phyloP scores from a whole-genome alignment of 2,329 filamentous ascomycete species.

The Onygenales sp. region DNA sequence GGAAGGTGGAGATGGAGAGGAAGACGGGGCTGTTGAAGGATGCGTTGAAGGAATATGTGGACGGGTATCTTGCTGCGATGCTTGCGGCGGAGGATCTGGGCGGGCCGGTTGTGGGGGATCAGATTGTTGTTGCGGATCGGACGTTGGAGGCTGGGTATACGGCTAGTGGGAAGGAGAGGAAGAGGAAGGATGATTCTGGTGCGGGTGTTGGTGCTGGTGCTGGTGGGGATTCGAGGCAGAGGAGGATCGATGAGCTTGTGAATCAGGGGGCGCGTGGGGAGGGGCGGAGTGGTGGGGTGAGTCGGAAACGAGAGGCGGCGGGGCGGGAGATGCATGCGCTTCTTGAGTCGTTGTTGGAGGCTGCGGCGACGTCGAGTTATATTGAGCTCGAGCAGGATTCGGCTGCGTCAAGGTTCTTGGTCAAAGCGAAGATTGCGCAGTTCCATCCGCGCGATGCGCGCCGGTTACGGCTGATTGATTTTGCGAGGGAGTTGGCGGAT shows the following conservation, averaged over 20 bases:
- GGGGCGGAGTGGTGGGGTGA: slow-evolving; percentile 15
- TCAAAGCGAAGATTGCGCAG: slow-evolving; percentile 47
- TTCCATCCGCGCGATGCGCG: slow-evolving; percentile 46
- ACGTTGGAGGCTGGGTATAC: slow-evolving; percentile 45
- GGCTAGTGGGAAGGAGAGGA: slow-evolving; percentile 41
- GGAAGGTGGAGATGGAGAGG: slow-evolving; percentile 51
- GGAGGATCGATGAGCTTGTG: slow-evolving; percentile 44
- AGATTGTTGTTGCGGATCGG: slow-evolving; percentile 54
- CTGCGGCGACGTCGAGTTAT: slow-evolving; percentile 35
- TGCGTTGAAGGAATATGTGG: slow-evolving; percentile 60
- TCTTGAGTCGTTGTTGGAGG: slow-evolving; percentile 38
- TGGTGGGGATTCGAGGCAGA: slow-evolving; percentile 30
- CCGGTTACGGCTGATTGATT: slow-evolving; percentile 44
- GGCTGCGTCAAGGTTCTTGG: slow-evolving; percentile 44
- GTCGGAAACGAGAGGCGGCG: slow-evolving; percentile 39
- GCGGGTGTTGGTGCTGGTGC: slow-evolving; percentile 21
- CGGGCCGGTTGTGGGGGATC: slow-evolving; percentile 69
- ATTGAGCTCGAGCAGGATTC: slow-evolving; percentile 41
- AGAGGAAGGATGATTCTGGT: slow-evolving; percentile 26
- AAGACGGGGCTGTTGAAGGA: slow-evolving; percentile 54
- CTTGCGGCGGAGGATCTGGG: slow-evolving; percentile 76
- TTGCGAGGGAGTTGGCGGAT: slow-evolving; percentile 23
- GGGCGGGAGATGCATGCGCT: slow-evolving; percentile 39
- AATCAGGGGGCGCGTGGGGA: slow-evolving; percentile 20
- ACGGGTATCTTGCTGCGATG: slow-evolving; percentile 61